Conservation (phyloP, 2,329 filamentous ascomycete genomes). For the Tolypocladium tundrense region DNA sequence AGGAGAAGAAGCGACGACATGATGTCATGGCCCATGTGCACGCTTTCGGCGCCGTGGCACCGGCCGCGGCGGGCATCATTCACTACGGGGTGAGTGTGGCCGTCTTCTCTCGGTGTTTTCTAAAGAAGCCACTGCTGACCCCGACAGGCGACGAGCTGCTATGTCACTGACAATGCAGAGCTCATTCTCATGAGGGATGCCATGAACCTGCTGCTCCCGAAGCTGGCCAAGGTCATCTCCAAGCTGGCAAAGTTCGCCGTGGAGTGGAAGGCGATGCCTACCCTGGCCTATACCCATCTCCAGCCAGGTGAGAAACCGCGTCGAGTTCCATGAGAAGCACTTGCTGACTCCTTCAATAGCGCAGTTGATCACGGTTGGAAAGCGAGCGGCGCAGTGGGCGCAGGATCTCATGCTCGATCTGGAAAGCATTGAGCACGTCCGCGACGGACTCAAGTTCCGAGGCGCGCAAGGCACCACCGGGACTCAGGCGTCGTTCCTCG, state of each 20-base stretch:
- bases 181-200: conserved; percentile 57
- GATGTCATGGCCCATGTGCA: conserved; percentile 62
- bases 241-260: conserved; percentile 65
- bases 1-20: conserved; percentile 64
- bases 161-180: conserved; percentile 66
- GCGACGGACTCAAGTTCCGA: conserved; percentile 62
- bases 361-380: conserved; percentile 9
- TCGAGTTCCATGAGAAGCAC: too few species aligned
- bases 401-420: conserved; percentile 59
- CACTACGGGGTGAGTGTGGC: conserved; percentile 45
- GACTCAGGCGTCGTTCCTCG: conserved; percentile 58
- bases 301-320: conserved; percentile 23
- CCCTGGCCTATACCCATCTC: conserved; percentile 67
- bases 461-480: conserved; percentile 59
- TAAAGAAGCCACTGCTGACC: neutral
- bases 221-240: conserved; percentile 67
- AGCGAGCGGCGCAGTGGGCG: conserved; percentile 52
- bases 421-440: conserved; percentile 58
- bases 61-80: conserved; percentile 72
- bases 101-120: neutral
- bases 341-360: neutral
- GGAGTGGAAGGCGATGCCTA: conserved; percentile 59
- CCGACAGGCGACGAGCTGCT: conserved; percentile 31
- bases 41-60: conserved; percentile 62
- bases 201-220: conserved; percentile 65